Conservation (phyloP, 345 rosid genomes). For the Psidium friedrichsthalianum region DNA sequence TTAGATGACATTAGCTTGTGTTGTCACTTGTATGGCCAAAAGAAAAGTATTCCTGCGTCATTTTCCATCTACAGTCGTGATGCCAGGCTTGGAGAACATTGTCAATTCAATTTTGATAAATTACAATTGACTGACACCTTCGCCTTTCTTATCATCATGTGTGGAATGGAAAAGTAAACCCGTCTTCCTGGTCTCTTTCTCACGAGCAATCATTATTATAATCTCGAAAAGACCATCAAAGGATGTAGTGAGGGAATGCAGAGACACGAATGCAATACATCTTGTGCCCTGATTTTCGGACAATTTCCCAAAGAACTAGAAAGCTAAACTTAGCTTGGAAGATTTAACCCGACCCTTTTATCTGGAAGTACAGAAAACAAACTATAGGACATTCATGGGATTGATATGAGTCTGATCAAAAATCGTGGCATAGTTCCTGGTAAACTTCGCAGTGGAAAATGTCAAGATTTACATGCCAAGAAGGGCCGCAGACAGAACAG, state of each 20-base stretch:
- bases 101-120: not conserved
- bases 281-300: not conserved
- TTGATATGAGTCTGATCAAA: not conserved
- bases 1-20: not conserved
- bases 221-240: not conserved
- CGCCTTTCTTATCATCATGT: not conserved
- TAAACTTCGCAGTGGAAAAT: not conserved
- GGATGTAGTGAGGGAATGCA: not conserved
- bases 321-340: not conserved
- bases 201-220: not conserved
- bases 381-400: too few relatives aligned
- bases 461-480: not conserved
- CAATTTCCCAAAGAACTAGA: not conserved
- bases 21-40: not conserved
- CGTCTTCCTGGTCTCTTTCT: not conserved
- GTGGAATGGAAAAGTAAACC: not conserved
- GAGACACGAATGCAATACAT: not conserved
- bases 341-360: not conserved
- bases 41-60: not conserved
- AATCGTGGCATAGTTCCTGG: not conserved
- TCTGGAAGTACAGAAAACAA: not conserved
- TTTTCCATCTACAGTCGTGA: not conserved
- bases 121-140: too few relatives aligned
- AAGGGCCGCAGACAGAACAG: not conserved
- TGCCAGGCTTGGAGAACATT: not conserved